Evolutionary conservation across 139 green algal genomes (phyloP).

Genomic region (Volvox reticuliferus): DNA sequence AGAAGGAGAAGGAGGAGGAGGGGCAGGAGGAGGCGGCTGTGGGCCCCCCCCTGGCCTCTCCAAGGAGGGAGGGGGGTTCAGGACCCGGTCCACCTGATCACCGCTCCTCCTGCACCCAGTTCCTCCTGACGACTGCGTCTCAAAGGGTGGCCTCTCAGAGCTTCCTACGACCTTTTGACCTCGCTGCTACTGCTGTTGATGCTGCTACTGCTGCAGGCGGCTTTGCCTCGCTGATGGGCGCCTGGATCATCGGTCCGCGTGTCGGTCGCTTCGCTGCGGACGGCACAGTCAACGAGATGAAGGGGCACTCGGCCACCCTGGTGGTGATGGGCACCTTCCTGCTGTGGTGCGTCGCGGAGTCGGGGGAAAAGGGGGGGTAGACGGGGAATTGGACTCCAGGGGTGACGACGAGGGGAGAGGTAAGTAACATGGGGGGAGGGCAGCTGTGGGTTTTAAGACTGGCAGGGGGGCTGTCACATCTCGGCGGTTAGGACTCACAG

Average conservation of each 20-base stretch:
- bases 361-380: neutral
- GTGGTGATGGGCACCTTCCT: conserved; percentile 73
- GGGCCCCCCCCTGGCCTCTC: no score
- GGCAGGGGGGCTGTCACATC: no score
- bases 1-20: neutral
- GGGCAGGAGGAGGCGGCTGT: no score
- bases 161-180: no score
- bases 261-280: conserved; percentile 85
- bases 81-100: no score
- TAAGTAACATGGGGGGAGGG: neutral
- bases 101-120: no score
- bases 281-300: conserved; percentile 68
- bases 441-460: no score
- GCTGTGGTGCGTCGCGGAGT: conserved; percentile 59
- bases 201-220: conserved; percentile 49
- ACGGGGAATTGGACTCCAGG: neutral
- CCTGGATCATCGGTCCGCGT: conserved; percentile 87
- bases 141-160: no score
- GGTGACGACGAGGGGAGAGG: neutral
- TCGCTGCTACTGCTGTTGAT: no score
- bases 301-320: conserved; percentile 61
- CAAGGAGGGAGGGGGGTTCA: no score
- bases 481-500: no score
- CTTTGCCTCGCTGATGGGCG: conserved; percentile 80
- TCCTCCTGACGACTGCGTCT: no score